Evolutionary conservation across 108 stramenopile species (phyloP).

Genomic region (Nitzschia putrida): DNA sequence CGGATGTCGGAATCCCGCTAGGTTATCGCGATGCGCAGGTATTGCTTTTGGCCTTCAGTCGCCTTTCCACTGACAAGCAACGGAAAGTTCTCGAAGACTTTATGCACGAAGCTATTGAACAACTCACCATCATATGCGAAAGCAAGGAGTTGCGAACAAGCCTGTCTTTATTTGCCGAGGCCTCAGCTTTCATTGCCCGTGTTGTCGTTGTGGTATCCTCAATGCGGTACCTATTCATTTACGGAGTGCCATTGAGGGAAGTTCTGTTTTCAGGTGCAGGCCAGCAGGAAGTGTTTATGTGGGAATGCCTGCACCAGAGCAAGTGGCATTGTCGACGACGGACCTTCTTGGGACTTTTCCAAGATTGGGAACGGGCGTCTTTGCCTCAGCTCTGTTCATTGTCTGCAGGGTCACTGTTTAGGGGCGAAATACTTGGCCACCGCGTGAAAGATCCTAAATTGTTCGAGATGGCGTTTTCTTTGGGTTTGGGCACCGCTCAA

Average conservation of each 20-base stretch:
- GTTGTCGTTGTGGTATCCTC: constrained; percentile 48
- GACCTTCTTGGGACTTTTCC: constrained; percentile 63
- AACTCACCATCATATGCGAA: constrained; percentile 7
- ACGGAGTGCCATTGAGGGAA: constrained; percentile 9
- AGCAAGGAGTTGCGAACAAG: constrained; percentile 9
- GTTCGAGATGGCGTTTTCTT: constrained; percentile 38
- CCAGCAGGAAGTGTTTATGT: not conserved
- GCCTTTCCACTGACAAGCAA: constrained; percentile 44
- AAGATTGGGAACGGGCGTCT: constrained; percentile 56
- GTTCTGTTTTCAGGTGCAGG: constrained; percentile 11
- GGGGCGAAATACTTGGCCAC: no score
- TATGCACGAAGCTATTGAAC: constrained; percentile 21
- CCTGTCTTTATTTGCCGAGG: constrained; percentile 24
- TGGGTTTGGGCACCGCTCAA: constrained; percentile 53
- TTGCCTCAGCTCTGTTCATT: constrained; percentile 28
- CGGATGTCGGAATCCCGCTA: constrained; percentile 35
- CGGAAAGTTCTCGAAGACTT: constrained; percentile 35
- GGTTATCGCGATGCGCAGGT: constrained; percentile 47
- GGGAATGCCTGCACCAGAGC: not conserved
- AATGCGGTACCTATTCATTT: constrained; percentile 43
- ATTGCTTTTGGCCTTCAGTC: constrained; percentile 51
- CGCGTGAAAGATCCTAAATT: constrained; percentile 1
- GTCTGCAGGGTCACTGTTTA: no score
- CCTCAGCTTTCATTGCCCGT: constrained; percentile 60
- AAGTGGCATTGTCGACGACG: constrained; percentile 43